phyloP scores from a whole-genome alignment of 202 grass and related monocot species.

The Elaeis oleifera region DNA sequence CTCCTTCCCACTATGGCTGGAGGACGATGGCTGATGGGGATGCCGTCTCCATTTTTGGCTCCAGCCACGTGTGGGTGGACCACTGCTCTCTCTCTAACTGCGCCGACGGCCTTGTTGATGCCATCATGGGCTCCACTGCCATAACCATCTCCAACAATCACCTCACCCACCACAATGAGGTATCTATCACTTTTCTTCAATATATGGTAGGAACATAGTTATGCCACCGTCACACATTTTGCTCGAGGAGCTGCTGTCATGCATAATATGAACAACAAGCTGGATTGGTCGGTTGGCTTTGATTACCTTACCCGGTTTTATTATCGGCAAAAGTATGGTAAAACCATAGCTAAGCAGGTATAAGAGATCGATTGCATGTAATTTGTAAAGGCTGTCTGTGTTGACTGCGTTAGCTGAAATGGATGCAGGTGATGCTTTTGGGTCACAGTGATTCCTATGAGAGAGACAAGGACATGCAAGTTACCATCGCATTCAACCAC shows the following conservation, averaged over 20 bases:
- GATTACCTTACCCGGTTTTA: no score
- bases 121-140: background rate
- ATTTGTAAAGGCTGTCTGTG: background rate
- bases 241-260: no score
- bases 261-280: no score
- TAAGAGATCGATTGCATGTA: background rate
- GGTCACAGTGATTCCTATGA: background rate
- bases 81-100: slow-evolving; percentile 8
- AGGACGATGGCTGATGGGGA: background rate
- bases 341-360: no score
- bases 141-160: slow-evolving; percentile 7
- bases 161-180: slow-evolving; percentile 11
- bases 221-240: no score
- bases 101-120: slow-evolving; percentile 6
- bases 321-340: no score
- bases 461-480: background rate
- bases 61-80: slow-evolving; percentile 8
- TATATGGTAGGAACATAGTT: no score
- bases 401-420: background rate
- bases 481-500: slow-evolving; percentile 1
- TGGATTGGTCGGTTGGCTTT: background rate
- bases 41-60: background rate
- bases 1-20: background rate
- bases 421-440: slow-evolving; percentile 7
- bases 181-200: background rate